Percentiles rank a stretch among this genome's conserved stretches.
Conservation (phyloP, 1,284 basidiomycete genomes). For the Heterobasidion occidentale region DNA sequence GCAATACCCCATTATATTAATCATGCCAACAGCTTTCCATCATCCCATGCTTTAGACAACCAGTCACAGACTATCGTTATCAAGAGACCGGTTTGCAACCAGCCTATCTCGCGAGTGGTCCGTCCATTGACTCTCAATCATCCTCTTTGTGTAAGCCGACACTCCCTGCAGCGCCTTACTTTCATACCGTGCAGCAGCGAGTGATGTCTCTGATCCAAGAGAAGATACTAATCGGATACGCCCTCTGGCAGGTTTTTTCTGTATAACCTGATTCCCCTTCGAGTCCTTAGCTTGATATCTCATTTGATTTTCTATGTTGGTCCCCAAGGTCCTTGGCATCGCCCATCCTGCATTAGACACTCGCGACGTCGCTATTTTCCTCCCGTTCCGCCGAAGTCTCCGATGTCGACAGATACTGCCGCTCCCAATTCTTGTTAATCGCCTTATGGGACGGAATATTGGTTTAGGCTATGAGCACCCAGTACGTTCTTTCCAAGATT, state of each 20-base stretch:
- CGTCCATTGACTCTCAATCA: slow-evolving; percentile 6
- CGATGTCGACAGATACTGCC: slow-evolving; percentile 29
- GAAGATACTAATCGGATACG: slow-evolving; percentile 49
- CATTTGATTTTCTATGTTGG: not conserved
- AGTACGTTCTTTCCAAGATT: slow-evolving; percentile 24
- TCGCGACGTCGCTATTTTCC: slow-evolving; percentile 48
- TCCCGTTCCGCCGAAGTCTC: slow-evolving; percentile 42
- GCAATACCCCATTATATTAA: not conserved
- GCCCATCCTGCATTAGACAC: slow-evolving; percentile 46
- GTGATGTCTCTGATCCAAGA: slow-evolving; percentile 34
- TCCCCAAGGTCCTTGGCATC: slow-evolving; percentile 38
- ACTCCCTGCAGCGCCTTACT: slow-evolving; percentile 32
- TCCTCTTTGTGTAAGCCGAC: not conserved
- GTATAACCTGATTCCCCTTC: slow-evolving; percentile 22
- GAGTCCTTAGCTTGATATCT: not conserved
- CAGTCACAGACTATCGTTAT: slow-evolving; percentile 39
- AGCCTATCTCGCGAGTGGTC: slow-evolving; percentile 33
- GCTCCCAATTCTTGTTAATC: slow-evolving; percentile 36
- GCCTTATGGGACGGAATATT: slow-evolving; percentile 44
- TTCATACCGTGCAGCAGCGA: slow-evolving; percentile 37
- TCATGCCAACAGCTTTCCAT: slow-evolving; percentile 1
- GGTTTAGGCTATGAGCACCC: slow-evolving; percentile 41
- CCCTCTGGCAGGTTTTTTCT: slow-evolving; percentile 47
- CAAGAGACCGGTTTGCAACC: slow-evolving; percentile 38
- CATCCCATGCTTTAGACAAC: slow-evolving; percentile 25